Percentiles rank a stretch among this genome's conserved stretches.
phyloP scores from a whole-genome alignment of 75 land plant genomes.

The Ceratopteris richardii region DNA sequence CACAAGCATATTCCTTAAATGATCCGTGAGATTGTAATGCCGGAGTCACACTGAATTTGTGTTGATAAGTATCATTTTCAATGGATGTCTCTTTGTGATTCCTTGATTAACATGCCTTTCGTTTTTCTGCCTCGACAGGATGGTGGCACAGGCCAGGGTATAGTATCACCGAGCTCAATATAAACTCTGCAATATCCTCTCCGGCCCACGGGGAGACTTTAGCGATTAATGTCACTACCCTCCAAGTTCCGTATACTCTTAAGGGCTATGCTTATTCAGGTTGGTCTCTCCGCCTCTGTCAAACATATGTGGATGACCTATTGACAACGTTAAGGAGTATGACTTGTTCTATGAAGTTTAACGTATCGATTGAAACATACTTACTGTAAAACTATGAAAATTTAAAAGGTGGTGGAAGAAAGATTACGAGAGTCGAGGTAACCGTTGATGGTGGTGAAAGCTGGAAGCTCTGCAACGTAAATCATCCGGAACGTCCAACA shows the following conservation, averaged over 20 bases:
- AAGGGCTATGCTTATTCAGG: conserved; percentile 92
- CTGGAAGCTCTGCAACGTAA: conserved; percentile 58
- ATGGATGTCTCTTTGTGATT: not conserved
- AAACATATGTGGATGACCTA: not conserved
- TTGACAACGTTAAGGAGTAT: not conserved
- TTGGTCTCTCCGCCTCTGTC: conserved; percentile 9
- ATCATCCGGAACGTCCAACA: conserved; percentile 71
- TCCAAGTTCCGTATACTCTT: conserved; percentile 60
- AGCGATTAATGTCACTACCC: conserved; percentile 37
- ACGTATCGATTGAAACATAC: too few relatives aligned
- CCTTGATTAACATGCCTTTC: not conserved
- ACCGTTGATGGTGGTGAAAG: conserved; percentile 74
- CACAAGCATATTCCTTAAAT: too few relatives aligned
- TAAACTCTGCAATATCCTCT: conserved; percentile 88
- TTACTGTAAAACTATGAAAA: too few relatives aligned
- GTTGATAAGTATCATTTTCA: too few relatives aligned
- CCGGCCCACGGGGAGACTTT: conserved; percentile 76
- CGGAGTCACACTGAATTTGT: too few relatives aligned
- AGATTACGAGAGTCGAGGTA: conserved; percentile 89
- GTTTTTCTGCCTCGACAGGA: conserved; percentile 20
- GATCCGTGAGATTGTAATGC: too few relatives aligned
- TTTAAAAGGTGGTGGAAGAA: conserved; percentile 74
- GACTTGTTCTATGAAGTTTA: too few relatives aligned
- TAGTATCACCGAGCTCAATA: conserved; percentile 89
- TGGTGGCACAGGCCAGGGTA: conserved; percentile 96